Percentiles rank a stretch among this genome's conserved stretches.
Conservation (phyloP, 495 filamentous ascomycete species). For the Penicillium steckii region DNA sequence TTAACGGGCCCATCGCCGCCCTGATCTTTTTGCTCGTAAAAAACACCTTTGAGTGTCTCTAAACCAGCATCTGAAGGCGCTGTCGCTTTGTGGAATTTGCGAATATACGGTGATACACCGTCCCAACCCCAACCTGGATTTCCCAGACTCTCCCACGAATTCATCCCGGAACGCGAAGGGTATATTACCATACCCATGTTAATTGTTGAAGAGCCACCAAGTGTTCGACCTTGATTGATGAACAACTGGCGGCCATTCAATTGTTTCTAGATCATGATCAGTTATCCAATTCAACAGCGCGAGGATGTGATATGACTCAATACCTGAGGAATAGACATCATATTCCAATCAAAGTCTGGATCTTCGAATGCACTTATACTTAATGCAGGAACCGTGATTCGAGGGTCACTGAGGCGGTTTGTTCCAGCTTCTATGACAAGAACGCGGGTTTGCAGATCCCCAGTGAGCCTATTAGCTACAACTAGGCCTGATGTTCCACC, state of each 20-base stretch:
- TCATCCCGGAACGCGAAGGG: constrained; percentile 36
- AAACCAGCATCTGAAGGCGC: constrained; percentile 7
- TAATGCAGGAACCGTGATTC: constrained; percentile 41
- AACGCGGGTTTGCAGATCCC: constrained; percentile 38
- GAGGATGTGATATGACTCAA: not conserved
- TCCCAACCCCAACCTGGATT: constrained; percentile 55
- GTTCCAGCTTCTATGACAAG: constrained; percentile 55
- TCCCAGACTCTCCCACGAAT: constrained; percentile 51
- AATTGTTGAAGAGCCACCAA: constrained; percentile 57
- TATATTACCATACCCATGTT: constrained; percentile 38
- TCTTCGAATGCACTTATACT: constrained; percentile 39
- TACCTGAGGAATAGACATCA: constrained; percentile 50
- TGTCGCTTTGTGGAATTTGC: constrained; percentile 16
- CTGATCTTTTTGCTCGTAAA: constrained; percentile 14
- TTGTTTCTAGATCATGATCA: constrained; percentile 9
- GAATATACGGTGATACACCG: constrained; percentile 42
- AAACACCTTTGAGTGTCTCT: constrained; percentile 10
- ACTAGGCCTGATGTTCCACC: constrained; percentile 50
- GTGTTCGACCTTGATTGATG: constrained; percentile 44
- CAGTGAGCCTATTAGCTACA: constrained; percentile 48
- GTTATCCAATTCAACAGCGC: too few species aligned
- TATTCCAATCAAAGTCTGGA: constrained; percentile 54
- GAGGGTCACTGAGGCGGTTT: constrained; percentile 39
- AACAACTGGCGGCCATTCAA: constrained; percentile 20
- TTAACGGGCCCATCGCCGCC: constrained; percentile 24